phyloP scores from a whole-genome alignment of 371 early-diverging fungal genomes.

The Lichtheimia corymbifera region DNA sequence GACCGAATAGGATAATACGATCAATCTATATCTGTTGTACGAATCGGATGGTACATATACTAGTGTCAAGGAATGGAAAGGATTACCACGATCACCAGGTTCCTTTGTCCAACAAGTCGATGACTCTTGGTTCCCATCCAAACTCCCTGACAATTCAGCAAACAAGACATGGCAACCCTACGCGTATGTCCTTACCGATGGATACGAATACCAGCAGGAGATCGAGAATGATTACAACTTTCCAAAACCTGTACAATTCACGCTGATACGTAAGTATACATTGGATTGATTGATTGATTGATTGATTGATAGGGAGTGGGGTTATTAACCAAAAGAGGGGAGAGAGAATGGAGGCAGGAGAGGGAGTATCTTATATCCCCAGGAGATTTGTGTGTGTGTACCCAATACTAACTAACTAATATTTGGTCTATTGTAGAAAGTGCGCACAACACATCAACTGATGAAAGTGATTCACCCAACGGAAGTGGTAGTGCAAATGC shows the following conservation, averaged over 20 bases:
- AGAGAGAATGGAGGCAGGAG: neutral
- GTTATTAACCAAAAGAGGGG: slow-evolving; percentile 5
- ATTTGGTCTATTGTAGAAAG: slow-evolving; percentile 22
- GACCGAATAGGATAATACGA: slow-evolving; percentile 10
- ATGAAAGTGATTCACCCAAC: neutral
- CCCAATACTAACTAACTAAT: neutral
- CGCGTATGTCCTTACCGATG: slow-evolving; percentile 29
- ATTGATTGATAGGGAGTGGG: slow-evolving; percentile 9
- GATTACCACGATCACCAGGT: slow-evolving; percentile 21
- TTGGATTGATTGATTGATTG: no score
- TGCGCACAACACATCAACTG: slow-evolving; percentile 28
- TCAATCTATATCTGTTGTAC: slow-evolving; percentile 33
- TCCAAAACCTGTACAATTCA: slow-evolving; percentile 32
- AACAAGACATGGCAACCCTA: slow-evolving; percentile 32
- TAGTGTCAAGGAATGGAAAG: slow-evolving; percentile 27
- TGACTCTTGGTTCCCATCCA: slow-evolving; percentile 36
- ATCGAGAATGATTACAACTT: slow-evolving; percentile 22
- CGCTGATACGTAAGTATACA: slow-evolving; percentile 33
- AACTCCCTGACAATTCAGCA: slow-evolving; percentile 20
- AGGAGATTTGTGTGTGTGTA: neutral
- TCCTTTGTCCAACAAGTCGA: slow-evolving; percentile 30
- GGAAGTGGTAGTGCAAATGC: neutral
- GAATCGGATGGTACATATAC: slow-evolving; percentile 14
- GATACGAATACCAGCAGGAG: slow-evolving; percentile 26
- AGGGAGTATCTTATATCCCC: neutral